These are phyloP conservation scores for Jamesozyma hellenica DNA, from an alignment of 805 yeast species.

Conservation along the genomic window DNA sequence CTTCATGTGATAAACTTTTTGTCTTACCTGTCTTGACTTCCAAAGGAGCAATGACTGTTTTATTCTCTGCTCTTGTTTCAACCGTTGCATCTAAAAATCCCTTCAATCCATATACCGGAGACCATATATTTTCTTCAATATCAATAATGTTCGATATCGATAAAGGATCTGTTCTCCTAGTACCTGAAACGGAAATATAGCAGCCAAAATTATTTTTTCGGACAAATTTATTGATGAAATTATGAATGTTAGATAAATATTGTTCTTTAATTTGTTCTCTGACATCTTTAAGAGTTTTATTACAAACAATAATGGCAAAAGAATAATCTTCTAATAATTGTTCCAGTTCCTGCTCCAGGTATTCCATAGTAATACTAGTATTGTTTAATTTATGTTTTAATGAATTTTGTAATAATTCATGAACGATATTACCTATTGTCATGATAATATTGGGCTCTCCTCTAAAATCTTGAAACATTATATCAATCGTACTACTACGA, in stretches of 20 bases:
- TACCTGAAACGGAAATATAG: slow-evolving; percentile 20
- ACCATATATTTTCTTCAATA: slow-evolving; percentile 85
- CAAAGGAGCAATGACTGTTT: slow-evolving; percentile 56
- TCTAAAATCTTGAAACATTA: slow-evolving; percentile 43
- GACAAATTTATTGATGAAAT: slow-evolving; percentile 44
- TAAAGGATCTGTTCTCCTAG: slow-evolving; percentile 32
- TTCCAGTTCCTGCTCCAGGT: slow-evolving; percentile 30
- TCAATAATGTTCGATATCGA: slow-evolving; percentile 60
- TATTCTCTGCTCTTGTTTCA: slow-evolving; percentile 41
- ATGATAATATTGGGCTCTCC: slow-evolving; percentile 58
- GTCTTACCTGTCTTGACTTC: slow-evolving; percentile 81
- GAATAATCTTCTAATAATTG: slow-evolving; percentile 34
- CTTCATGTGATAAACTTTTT: slow-evolving; percentile 59
- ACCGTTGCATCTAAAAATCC: slow-evolving; percentile 87
- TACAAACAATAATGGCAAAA: slow-evolving; percentile 47
- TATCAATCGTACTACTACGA: slow-evolving; percentile 55
- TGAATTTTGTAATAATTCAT: slow-evolving; percentile 51
- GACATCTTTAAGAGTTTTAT: slow-evolving; percentile 38
- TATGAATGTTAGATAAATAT: slow-evolving; percentile 43
- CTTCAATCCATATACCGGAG: slow-evolving; percentile 79
- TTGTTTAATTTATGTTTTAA: slow-evolving; percentile 29
- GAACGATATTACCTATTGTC: slow-evolving; percentile 76
- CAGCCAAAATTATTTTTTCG: slow-evolving; percentile 23
- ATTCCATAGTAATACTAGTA: slow-evolving; percentile 21
- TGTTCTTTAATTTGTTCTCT: slow-evolving; percentile 32